Percentiles rank a stretch among this genome's conserved stretches.
phyloP scores from a whole-genome alignment of 169 alveolate species.

The Eimeria sp. region DNA sequence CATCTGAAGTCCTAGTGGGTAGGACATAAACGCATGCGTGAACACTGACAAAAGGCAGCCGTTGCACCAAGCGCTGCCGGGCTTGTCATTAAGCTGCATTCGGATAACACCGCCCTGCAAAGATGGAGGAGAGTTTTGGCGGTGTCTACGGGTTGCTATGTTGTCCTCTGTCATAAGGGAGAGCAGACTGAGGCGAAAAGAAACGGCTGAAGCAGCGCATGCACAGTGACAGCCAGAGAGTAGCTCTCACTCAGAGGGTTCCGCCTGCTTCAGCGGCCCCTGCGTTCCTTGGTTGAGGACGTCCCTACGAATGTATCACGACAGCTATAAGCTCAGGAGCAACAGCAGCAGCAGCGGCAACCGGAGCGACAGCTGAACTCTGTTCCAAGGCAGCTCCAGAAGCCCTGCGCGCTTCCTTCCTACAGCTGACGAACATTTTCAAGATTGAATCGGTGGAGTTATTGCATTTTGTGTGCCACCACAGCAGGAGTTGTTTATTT shows the following conservation, averaged over 20 bases:
- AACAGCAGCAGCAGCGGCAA: not conserved
- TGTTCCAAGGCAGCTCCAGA: not conserved
- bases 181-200: not conserved
- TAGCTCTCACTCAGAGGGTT: not conserved
- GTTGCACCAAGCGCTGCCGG: not conserved
- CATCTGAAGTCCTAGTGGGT: not conserved
- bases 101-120: not conserved
- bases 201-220: not conserved
- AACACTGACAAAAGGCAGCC: slow-evolving; percentile 29
- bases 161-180: not conserved
- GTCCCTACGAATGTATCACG: not conserved
- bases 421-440: not conserved
- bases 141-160: not conserved
- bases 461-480: not conserved
- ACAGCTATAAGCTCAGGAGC: not conserved
- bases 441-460: not conserved
- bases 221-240: not conserved
- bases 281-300: not conserved
- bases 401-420: not conserved
- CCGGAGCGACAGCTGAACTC: not conserved
- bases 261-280: not conserved
- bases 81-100: not conserved
- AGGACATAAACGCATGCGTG: slow-evolving; percentile 5
- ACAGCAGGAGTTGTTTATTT: not conserved
- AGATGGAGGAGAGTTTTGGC: slow-evolving; percentile 3